Percentiles rank a stretch among this genome's conserved stretches.
Evolutionary conservation across 2,329 filamentous ascomycete genomes (phyloP).

Genomic region (Ampelomyces quisqualis): DNA sequence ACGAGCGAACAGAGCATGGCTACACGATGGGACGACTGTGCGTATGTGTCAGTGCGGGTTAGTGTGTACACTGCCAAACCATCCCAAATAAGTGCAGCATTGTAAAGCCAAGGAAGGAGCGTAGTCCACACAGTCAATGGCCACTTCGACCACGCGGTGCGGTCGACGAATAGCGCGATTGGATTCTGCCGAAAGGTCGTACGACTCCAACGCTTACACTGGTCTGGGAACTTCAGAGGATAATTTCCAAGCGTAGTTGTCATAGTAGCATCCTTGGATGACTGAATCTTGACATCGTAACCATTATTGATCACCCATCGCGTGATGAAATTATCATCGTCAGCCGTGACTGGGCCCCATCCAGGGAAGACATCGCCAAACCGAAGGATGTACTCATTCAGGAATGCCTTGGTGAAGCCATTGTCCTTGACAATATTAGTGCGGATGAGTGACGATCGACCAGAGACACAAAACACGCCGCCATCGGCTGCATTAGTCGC

Average conservation of each 20-base stretch:
- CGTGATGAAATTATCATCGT: conserved; percentile 53
- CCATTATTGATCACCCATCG: conserved; percentile 51
- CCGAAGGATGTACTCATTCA: conserved; percentile 19
- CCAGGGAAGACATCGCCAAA: conserved; percentile 8
- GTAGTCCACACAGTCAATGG: conserved; percentile 25
- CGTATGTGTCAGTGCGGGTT: conserved; percentile 9
- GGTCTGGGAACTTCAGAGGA: conserved; percentile 17
- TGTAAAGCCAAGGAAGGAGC: conserved; percentile 30
- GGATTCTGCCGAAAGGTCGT: conserved; percentile 29
- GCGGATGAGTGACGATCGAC: conserved; percentile 31
- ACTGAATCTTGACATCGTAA: conserved; percentile 57
- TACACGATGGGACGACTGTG: conserved; percentile 1
- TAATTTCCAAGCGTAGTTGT: conserved; percentile 48
- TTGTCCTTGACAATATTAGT: conserved; percentile 23
- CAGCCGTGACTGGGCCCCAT: conserved; percentile 25
- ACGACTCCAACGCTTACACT: conserved; percentile 32
- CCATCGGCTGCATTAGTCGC: conserved; percentile 36
- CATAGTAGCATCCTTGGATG: conserved; percentile 50
- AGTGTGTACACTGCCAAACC: conserved; percentile 10
- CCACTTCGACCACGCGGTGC: conserved; percentile 28
- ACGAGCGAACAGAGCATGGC: conserved; percentile 6
- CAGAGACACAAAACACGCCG: conserved; percentile 37
- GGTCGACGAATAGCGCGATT: conserved; percentile 18
- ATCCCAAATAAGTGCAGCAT: conserved; percentile 27
- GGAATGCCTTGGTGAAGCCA: conserved; percentile 21